Evolutionary conservation across 2,329 filamentous ascomycete genomes (phyloP).

Genomic region (Xylaria sp.): DNA sequence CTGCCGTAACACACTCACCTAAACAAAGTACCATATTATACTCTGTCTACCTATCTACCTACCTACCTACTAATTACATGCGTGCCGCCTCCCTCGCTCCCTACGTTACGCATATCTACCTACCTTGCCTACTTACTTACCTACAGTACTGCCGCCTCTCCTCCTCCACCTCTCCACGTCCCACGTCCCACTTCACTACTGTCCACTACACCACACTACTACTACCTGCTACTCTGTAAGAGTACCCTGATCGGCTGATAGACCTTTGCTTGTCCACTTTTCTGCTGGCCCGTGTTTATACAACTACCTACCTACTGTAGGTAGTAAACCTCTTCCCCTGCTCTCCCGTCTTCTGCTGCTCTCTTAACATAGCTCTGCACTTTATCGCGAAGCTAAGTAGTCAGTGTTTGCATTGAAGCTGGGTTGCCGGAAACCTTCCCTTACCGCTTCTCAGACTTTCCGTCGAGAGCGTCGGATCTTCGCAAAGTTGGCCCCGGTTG

Average conservation of each 20-base stretch:
- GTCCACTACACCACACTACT: constrained; percentile 3
- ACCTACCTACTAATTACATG: not conserved
- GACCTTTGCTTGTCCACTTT: constrained; percentile 35
- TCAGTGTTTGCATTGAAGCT: constrained; percentile 15
- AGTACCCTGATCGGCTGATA: constrained; percentile 29
- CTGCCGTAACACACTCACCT: not conserved
- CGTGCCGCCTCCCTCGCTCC: too few relatives aligned
- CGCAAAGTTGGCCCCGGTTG: constrained; percentile 5
- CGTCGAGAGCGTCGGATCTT: constrained; percentile 14
- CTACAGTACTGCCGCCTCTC: not conserved
- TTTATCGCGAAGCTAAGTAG: constrained; percentile 23
- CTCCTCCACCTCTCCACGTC: constrained; percentile 18
- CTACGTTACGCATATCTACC: too few relatives aligned
- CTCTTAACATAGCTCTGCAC: constrained; percentile 19
- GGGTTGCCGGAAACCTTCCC: constrained; percentile 9
- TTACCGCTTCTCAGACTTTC: constrained; percentile 10
- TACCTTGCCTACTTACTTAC: too few relatives aligned
- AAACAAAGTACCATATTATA: constrained; percentile 2
- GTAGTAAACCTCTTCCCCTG: too few relatives aligned
- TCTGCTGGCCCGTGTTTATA: constrained; percentile 22
- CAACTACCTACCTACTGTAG: constrained; percentile 21
- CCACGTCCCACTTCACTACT: constrained; percentile 9
- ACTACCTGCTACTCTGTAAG: constrained; percentile 2
- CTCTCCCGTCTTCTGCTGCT: too few relatives aligned
- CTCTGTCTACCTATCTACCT: not conserved